These are phyloP conservation scores for Irpex sp. DNA, from an alignment of 1,284 basidiomycete genomes.

Conservation along the genomic window DNA sequence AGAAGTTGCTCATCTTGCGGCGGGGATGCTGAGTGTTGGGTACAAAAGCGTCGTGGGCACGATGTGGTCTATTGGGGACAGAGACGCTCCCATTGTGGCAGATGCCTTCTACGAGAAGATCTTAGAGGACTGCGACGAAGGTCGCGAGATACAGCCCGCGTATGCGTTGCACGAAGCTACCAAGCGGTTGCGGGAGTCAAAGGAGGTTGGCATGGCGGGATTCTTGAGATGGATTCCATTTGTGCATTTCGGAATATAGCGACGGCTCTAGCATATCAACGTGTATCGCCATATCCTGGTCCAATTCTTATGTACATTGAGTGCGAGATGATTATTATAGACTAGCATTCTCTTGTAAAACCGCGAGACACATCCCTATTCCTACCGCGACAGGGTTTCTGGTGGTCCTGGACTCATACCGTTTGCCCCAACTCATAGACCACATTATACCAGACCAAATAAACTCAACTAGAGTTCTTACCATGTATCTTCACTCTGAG, in stretches of 20 bases:
- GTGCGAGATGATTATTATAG: too few relatives aligned
- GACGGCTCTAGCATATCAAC: too few relatives aligned
- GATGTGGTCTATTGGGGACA: constrained; percentile 25
- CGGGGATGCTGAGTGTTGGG: constrained; percentile 31
- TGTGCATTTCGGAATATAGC: neutral
- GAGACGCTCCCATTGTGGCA: neutral
- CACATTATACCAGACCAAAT: too few relatives aligned
- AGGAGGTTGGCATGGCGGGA: neutral
- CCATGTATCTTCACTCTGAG: too few relatives aligned
- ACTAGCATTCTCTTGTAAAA: too few relatives aligned
- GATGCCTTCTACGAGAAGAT: neutral
- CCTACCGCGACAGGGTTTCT: too few relatives aligned
- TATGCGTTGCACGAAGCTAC: neutral
- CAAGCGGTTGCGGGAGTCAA: neutral
- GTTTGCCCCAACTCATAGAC: too few relatives aligned
- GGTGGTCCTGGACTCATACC: too few relatives aligned
- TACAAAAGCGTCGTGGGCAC: constrained; percentile 35
- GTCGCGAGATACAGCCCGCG: neutral
- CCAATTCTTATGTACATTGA: too few relatives aligned
- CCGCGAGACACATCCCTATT: too few relatives aligned
- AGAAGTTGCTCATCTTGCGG: constrained; percentile 33
- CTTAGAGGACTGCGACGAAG: neutral
- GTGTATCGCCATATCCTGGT: too few relatives aligned
- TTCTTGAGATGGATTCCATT: neutral
- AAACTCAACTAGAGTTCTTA: too few relatives aligned